Evolutionary conservation across 1,284 basidiomycete genomes (phyloP).

Genomic region (Vanrija sp.): DNA sequence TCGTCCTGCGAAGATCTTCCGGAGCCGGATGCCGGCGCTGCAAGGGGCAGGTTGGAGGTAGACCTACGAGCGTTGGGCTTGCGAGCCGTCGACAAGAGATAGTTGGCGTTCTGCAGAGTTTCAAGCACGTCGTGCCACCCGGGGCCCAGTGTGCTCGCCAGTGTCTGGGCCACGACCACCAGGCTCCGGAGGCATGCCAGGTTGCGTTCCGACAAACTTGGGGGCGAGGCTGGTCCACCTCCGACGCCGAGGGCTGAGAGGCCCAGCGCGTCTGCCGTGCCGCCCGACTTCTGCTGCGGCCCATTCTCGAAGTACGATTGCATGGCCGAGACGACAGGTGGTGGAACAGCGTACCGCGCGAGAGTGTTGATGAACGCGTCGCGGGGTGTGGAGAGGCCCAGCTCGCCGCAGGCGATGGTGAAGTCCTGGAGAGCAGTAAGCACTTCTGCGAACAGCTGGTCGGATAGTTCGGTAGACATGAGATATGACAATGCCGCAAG

Average conservation of each 20-base stretch:
- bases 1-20: slow-evolving; percentile 11
- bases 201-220: slow-evolving; percentile 80
- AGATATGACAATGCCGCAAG: slow-evolving; percentile 84
- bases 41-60: neutral
- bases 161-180: slow-evolving; percentile 70
- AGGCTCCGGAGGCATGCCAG: slow-evolving; percentile 83
- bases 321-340: slow-evolving; percentile 76
- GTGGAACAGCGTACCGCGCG: slow-evolving; percentile 81
- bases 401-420: slow-evolving; percentile 83
- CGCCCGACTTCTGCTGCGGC: slow-evolving; percentile 46
- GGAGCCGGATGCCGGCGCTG: neutral
- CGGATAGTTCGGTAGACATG: slow-evolving; percentile 77
- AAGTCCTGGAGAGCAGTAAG: slow-evolving; percentile 74
- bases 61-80: neutral
- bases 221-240: slow-evolving; percentile 52
- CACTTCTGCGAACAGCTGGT: slow-evolving; percentile 65
- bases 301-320: slow-evolving; percentile 61
- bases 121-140: slow-evolving; percentile 92
- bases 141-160: slow-evolving; percentile 76
- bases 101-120: slow-evolving; percentile 85
- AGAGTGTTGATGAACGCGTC: slow-evolving; percentile 87
- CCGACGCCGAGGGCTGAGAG: slow-evolving; percentile 38
- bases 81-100: slow-evolving; percentile 59
- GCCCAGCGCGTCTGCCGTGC: slow-evolving; percentile 67
- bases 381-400: slow-evolving; percentile 77